phyloP scores from a whole-genome alignment of 257 asterid species.

The Solanum appendiculatum region DNA sequence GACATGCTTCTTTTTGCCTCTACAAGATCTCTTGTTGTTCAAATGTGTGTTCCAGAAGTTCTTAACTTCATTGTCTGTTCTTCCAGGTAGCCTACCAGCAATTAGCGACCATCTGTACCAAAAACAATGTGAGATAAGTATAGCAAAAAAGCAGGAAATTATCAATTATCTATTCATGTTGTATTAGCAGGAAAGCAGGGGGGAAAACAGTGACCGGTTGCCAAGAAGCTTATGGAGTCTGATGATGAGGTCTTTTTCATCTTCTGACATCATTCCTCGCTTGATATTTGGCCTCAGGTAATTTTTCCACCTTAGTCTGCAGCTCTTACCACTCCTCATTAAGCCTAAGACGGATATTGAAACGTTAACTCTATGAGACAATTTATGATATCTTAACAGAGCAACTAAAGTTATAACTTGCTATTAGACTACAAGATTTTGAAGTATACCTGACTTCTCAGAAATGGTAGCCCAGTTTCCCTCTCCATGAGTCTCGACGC shows the following conservation, averaged over 20 bases:
- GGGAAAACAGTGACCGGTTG: constrained; percentile 29
- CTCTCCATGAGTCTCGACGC: constrained; percentile 49
- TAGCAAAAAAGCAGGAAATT: background rate
- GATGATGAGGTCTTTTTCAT: constrained; percentile 55
- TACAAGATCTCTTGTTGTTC: constrained; percentile 34
- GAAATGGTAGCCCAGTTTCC: constrained; percentile 51
- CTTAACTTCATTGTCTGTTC: constrained; percentile 55
- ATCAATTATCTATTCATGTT: background rate
- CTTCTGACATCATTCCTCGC: constrained; percentile 46
- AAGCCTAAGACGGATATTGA: constrained; percentile 22
- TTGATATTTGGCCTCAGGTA: constrained; percentile 58
- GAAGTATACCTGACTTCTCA: constrained; percentile 30
- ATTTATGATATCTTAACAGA: background rate
- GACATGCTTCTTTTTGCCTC: constrained; percentile 1
- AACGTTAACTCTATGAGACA: background rate
- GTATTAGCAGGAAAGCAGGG: background rate
- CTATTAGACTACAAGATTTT: background rate
- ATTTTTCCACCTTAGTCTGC: constrained; percentile 63
- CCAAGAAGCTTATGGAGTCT: constrained; percentile 60
- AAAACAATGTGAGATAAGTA: background rate
- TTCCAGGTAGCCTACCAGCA: constrained; percentile 55
- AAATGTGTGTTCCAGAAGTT: constrained; percentile 63
- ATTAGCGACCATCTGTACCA: constrained; percentile 42
- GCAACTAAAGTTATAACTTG: background rate
- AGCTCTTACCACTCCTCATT: constrained; percentile 38